These are phyloP conservation scores for Aspergillus avenaceus DNA, from an alignment of 495 filamentous ascomycete species.

Conservation along the genomic window DNA sequence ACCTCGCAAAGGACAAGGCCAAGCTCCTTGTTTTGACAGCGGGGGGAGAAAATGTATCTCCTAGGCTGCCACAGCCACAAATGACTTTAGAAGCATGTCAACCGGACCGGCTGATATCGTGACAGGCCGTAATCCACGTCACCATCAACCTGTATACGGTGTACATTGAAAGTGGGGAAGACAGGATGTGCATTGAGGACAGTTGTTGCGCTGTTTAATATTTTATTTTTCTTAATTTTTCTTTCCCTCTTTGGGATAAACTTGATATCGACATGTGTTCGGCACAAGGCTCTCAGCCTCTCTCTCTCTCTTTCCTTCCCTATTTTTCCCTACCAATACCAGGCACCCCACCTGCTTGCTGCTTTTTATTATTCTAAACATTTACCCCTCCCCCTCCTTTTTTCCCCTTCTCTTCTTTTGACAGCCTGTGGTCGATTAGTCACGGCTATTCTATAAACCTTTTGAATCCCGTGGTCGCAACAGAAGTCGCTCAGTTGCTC, in stretches of 20 bases:
- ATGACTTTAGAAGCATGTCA: constrained; percentile 15
- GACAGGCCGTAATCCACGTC: constrained; percentile 25
- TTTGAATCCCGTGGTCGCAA: constrained; percentile 2
- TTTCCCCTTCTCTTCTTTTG: background rate
- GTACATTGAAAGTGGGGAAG: constrained; percentile 16
- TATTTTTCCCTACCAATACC: constrained; percentile 9
- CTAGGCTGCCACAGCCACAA: constrained; percentile 22
- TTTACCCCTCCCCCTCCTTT: constrained; percentile 19
- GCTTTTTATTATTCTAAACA: constrained; percentile 7
- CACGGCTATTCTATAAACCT: constrained; percentile 3
- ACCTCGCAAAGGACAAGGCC: constrained; percentile 7
- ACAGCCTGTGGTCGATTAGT: constrained; percentile 10
- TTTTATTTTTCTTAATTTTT: background rate
- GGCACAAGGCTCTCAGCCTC: constrained; percentile 15
- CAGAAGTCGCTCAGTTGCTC: constrained; percentile 2
- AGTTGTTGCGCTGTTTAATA: background rate
- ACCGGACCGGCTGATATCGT: constrained; percentile 21
- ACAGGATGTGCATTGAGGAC: constrained; percentile 10
- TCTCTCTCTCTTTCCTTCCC: background rate
- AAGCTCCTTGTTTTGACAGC: constrained; percentile 8
- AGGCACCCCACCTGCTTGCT: constrained; percentile 14
- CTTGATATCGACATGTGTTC: constrained; percentile 18
- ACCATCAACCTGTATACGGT: constrained; percentile 16
- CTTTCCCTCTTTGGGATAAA: constrained; percentile 8
- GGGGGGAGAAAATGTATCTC: constrained; percentile 15